Base-by-base conservation (phyloP, 2,329 filamentous ascomycete species). In the Phyllosticta paracitricarpa region DNA sequence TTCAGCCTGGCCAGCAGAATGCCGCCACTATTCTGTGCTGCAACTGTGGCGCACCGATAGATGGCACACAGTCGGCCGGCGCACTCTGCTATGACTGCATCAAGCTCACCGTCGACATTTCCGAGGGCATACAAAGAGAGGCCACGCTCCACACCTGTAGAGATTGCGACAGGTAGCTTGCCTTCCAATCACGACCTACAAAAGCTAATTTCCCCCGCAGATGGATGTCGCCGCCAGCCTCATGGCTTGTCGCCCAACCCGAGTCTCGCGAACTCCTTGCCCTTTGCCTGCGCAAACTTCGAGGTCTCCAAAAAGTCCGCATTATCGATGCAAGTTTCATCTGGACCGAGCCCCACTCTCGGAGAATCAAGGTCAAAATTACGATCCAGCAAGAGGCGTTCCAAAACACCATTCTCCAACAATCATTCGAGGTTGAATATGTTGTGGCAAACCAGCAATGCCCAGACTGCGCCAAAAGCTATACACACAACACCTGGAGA, bases 281-380 rank as follows among this genome's bases (percentile, higher is more conserved):
- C 5, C 78, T 99, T 55, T 99, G 94, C 75, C 80, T 99, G 66
- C 87, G 91, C 72, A 95, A 94, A 75, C 77, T 99, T 65, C 82
- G 89, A 65, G 92, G 92, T 30, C 78, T 99, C 65, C 85, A 87
- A 73, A 96, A 94, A 78, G 89, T 96, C 67, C 84, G 94, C 64
- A 94, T 99, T 70, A 92, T 97, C 70, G 94, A 99, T 73, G 94
- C 94, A 55, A 89, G 86, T 69, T 99, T 97, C 72, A 89, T 97
- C 71, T 99, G 94, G 94, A 99, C 94, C 1, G 94, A 99, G 76
- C 93, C 94, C 10, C 94, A 99, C 78, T 97, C 92, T 68, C 83
- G 91, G 71, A 82, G 94, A 72, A 83, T 97, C 65, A 95, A 92
- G 77, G 87, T 97, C 74, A 97, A 97, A 79, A 87, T 99, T 74